These are phyloP conservation scores for Trichophyton benhamiae DNA, from an alignment of 2,329 filamentous ascomycete species.

Conservation along the genomic window DNA sequence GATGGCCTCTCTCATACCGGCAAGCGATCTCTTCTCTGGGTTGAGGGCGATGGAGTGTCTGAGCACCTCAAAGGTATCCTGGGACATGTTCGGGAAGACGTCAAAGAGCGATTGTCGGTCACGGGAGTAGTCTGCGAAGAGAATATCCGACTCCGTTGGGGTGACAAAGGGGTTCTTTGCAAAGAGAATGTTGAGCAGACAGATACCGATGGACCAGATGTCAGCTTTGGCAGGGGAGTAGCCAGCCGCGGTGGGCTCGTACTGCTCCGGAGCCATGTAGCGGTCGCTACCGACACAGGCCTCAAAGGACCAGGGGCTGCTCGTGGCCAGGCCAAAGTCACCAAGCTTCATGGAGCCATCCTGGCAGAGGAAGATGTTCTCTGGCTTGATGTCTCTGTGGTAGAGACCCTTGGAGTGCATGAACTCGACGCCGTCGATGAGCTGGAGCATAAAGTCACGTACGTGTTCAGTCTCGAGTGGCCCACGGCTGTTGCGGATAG, in stretches of 20 bases:
- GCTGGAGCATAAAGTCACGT: conserved; percentile 89
- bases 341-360: conserved; percentile 88
- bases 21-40: conserved; percentile 73
- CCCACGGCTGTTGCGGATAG: conserved; percentile 77
- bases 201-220: conserved; percentile 95
- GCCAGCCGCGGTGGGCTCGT: conserved; percentile 72
- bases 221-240: conserved; percentile 91
- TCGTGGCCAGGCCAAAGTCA: conserved; percentile 88
- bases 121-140: conserved; percentile 84
- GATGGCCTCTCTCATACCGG: conserved; percentile 64
- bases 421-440: conserved; percentile 78
- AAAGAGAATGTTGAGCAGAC: conserved; percentile 90
- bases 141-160: conserved; percentile 75
- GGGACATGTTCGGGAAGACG: conserved; percentile 96
- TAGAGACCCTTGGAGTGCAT: conserved; percentile 86
- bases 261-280: conserved; percentile 98
- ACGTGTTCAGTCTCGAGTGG: conserved; percentile 93
- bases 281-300: conserved; percentile 91
- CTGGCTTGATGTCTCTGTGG: conserved; percentile 97
- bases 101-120: conserved; percentile 96
- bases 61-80: conserved; percentile 92
- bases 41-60: conserved; percentile 83
- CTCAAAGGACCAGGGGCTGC: conserved; percentile 81
- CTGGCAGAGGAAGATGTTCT: conserved; percentile 92
- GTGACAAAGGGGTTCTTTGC: conserved; percentile 91